phyloP scores from a whole-genome alignment of 2,329 filamentous ascomycete genomes.

The Reticulascus tulasneorum region DNA sequence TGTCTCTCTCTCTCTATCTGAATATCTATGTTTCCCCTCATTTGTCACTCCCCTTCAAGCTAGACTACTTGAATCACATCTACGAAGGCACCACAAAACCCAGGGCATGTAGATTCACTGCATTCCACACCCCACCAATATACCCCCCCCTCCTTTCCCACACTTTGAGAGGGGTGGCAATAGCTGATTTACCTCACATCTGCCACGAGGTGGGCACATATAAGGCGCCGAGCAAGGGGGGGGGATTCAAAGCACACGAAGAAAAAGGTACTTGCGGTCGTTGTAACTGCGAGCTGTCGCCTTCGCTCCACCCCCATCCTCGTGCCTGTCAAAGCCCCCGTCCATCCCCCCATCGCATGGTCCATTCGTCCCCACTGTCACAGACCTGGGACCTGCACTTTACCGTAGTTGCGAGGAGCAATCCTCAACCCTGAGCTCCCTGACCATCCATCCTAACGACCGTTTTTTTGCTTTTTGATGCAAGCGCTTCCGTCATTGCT shows the following conservation, averaged over 20 bases:
- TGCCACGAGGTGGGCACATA: constrained; percentile 14
- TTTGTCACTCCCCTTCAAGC: too few species aligned
- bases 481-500: constrained; percentile 18
- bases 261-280: too few species aligned
- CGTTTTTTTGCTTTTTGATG: constrained; percentile 12
- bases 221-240: too few species aligned
- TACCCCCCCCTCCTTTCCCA: constrained; percentile 3
- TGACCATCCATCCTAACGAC: constrained; percentile 14
- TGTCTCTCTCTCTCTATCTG: too few species aligned
- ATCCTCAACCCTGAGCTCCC: constrained; percentile 15
- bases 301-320: constrained; percentile 14
- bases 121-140: constrained; percentile 1
- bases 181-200: constrained; percentile 13
- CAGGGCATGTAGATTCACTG: too few species aligned
- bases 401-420: constrained; percentile 14
- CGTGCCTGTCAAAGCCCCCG: constrained; percentile 17
- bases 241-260: too few species aligned
- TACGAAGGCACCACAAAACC: too few species aligned
- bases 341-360: constrained; percentile 17
- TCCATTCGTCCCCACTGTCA: constrained; percentile 14
- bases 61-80: too few species aligned
- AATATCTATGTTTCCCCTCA: too few species aligned
- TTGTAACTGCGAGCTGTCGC: too few species aligned
- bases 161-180: constrained; percentile 10
- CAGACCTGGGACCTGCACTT: constrained; percentile 15